phyloP scores from a whole-genome alignment of 2,329 filamentous ascomycete species.

The Ophiocordyceps australis region DNA sequence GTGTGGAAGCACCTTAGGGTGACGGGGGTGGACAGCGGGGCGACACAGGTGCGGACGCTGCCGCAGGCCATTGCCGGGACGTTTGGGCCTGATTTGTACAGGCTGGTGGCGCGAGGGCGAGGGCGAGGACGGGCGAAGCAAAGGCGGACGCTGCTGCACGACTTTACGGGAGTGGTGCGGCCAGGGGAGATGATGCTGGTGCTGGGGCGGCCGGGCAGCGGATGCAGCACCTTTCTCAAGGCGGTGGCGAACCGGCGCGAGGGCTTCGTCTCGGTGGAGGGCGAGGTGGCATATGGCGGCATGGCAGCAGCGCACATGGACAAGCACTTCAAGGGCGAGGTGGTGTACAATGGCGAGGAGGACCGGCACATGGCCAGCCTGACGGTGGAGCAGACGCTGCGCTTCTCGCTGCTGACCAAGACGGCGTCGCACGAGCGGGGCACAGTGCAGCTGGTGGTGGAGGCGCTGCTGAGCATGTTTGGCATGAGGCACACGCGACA shows the following conservation, averaged over 20 bases:
- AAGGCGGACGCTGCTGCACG: constrained; percentile 58
- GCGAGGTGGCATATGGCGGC: constrained; percentile 61
- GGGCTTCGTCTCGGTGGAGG: constrained; percentile 35
- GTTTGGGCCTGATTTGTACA: constrained; percentile 45
- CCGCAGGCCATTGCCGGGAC: constrained; percentile 60
- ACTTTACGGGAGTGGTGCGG: constrained; percentile 52
- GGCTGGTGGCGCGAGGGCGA: constrained; percentile 51
- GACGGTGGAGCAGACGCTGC: constrained; percentile 73
- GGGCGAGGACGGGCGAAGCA: no score
- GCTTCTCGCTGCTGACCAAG: constrained; percentile 72
- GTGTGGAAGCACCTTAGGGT: constrained; percentile 66
- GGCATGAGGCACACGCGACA: constrained; percentile 79
- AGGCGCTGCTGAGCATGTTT: constrained; percentile 73
- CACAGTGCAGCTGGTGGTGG: constrained; percentile 55
- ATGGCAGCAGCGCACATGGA: constrained; percentile 55
- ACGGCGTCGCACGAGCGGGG: constrained; percentile 63
- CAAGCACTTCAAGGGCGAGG: constrained; percentile 62
- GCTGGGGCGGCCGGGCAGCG: constrained; percentile 57
- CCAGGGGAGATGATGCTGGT: constrained; percentile 84
- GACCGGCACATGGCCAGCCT: constrained; percentile 74
- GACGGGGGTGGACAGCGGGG: constrained; percentile 53
- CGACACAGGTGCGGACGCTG: constrained; percentile 59
- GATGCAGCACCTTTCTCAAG: constrained; percentile 53
- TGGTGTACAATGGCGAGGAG: constrained; percentile 64
- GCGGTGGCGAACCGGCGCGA: constrained; percentile 47